Evolutionary conservation across 345 rosid species (phyloP).

Genomic region (Pugionium cornutum): DNA sequence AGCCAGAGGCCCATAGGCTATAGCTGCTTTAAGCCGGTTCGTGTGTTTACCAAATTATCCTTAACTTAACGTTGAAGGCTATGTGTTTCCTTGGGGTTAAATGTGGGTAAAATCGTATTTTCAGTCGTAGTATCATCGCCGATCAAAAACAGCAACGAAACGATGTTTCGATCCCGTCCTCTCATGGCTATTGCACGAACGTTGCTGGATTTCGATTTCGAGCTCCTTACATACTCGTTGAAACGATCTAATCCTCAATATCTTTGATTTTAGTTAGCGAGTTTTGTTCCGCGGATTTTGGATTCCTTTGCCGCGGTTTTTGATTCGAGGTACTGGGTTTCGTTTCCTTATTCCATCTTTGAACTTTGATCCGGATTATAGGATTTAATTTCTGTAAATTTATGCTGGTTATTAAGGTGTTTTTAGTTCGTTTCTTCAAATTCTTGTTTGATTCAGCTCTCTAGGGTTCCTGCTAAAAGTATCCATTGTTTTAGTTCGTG

Average conservation of each 20-base stretch:
- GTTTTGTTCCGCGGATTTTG: constrained; percentile 20
- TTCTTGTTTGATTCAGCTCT: constrained; percentile 1
- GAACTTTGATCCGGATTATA: constrained; percentile 41
- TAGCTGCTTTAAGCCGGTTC: constrained; percentile 30
- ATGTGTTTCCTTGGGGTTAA: not conserved
- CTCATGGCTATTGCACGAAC: constrained; percentile 43
- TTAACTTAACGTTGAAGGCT: not conserved
- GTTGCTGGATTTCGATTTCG: constrained; percentile 54
- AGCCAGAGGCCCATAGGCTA: no score
- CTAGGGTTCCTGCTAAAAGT: not conserved
- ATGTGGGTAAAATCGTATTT: constrained; percentile 52
- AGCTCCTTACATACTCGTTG: constrained; percentile 33
- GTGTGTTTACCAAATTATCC: constrained; percentile 32
- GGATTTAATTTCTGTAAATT: constrained; percentile 34
- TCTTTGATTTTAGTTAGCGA: constrained; percentile 24
- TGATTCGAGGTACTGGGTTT: constrained; percentile 41
- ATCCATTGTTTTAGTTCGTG: no score
- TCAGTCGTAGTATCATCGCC: constrained; percentile 58
- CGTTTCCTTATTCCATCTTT: constrained; percentile 13
- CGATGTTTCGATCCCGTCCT: constrained; percentile 37
- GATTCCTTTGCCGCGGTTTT: constrained; percentile 28
- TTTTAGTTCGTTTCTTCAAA: not conserved
- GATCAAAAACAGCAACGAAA: constrained; percentile 67
- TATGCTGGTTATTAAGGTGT: constrained; percentile 25
- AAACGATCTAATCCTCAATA: constrained; percentile 24